Base-by-base conservation (phyloP, 805 yeast species). In the Kodamaea fukazawae region DNA sequence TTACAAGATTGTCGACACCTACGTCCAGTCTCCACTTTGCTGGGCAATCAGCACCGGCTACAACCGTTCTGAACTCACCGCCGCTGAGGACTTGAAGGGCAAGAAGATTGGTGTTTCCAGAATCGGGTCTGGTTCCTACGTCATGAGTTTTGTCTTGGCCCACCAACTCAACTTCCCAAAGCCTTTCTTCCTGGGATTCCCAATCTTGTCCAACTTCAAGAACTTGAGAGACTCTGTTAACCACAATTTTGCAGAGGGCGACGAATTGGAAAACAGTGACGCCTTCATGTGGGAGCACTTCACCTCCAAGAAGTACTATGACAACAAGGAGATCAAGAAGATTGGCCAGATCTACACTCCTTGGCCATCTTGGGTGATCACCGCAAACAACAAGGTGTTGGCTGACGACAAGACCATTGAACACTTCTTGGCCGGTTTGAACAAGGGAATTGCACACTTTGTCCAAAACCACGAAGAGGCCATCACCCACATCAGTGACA, bases 251-350 rank as follows among this genome's bases (percentile, higher is more conserved):
- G 18, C 23, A 11, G 35, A 39, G 26, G 32, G 16, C 13, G 35
- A 39, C 17, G 38, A 39, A 25, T 34, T 34, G 31, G 28, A 37
- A 23, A 57, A 70, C 14, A 71, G 82, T 26, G 96, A 89, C 55
- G 95, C 91, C 2, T 89, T 89, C 61, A 85, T 90, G 96, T 89
- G 97, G 97, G 97, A 89, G 55, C 76, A 85, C 61, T 89, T 89
- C 68, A 89, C 97, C 1, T 79, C 90, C 25, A 89, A 89, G 57
- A 79, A 78, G 57, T 89, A 86, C 65, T 87, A 85, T 59, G 96
- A 86, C 54, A 73, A 65, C 40, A 75, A 78, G 14, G 96, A 88
- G 52, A 81, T 90, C 63, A 86, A 84, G 63, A 70, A 76, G 49
- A 80, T 89, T 44, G 97, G 96, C 11, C 86, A 85, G 48, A 88